phyloP scores from a whole-genome alignment of 1,284 basidiomycete species.

The Papiliotrema laurentii region DNA sequence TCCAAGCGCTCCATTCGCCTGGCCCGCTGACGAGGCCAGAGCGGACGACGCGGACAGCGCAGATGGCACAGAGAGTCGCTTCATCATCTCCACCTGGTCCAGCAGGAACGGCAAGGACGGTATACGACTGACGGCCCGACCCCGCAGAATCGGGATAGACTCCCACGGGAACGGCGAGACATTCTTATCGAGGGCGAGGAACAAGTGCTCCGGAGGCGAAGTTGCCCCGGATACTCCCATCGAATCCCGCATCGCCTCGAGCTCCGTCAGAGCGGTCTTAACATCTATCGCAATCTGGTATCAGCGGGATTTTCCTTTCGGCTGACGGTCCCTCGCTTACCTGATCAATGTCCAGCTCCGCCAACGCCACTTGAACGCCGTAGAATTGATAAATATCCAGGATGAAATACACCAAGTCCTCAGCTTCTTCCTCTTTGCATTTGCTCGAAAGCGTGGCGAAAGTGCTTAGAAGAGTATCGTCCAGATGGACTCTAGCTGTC shows the following conservation, averaged over 20 bases:
- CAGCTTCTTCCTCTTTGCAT: conserved; percentile 86
- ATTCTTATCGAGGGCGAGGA: conserved; percentile 87
- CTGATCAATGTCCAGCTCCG: conserved; percentile 89
- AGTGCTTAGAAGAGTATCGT: conserved; percentile 73
- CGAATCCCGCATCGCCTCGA: conserved; percentile 47
- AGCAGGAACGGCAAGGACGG: conserved; percentile 83
- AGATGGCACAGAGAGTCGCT: conserved; percentile 40
- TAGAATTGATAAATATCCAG: conserved; percentile 91
- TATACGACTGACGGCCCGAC: conserved; percentile 81
- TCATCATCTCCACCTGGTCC: conserved; percentile 67
- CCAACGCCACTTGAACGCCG: conserved; percentile 79
- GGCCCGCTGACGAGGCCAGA: too few species aligned
- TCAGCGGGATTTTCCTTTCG: background rate
- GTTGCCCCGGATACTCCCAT: too few species aligned
- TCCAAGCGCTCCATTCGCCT: background rate
- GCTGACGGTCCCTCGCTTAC: conserved; percentile 46
- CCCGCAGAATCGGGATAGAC: conserved; percentile 79
- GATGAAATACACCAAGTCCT: conserved; percentile 91
- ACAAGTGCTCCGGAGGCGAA: conserved; percentile 58
- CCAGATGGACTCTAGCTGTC: conserved; percentile 54
- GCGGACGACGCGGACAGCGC: too few species aligned
- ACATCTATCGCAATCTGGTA: conserved; percentile 44
- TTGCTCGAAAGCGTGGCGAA: conserved; percentile 76
- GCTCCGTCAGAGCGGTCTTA: conserved; percentile 61
- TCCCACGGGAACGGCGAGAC: conserved; percentile 93